These are phyloP conservation scores for Aspergillus panamensis DNA, from an alignment of 495 filamentous ascomycete species.

Conservation along the genomic window DNA sequence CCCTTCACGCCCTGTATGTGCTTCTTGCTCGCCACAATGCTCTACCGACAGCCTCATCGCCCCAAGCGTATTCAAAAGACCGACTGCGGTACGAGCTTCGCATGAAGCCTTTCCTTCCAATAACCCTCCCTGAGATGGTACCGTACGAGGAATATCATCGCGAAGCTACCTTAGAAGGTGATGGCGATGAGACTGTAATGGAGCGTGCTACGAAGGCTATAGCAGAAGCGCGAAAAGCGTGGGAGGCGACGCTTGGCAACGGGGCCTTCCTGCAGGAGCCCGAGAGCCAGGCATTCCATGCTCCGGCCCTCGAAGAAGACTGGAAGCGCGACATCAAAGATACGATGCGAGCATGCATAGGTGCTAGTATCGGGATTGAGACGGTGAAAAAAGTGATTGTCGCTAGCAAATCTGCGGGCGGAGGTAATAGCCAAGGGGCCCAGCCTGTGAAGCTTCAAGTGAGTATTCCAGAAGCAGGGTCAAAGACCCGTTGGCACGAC, in stretches of 20 bases:
- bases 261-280: constrained; percentile 35
- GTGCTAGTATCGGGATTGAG: constrained; percentile 59
- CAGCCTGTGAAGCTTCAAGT: constrained; percentile 40
- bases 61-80: constrained; percentile 67
- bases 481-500: constrained; percentile 59
- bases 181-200: constrained; percentile 48
- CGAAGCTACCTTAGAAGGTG: constrained; percentile 39
- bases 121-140: constrained; percentile 68
- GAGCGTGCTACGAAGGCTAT: constrained; percentile 57
- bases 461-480: constrained; percentile 50
- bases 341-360: constrained; percentile 62
- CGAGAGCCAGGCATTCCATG: constrained; percentile 32
- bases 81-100: constrained; percentile 76
- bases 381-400: constrained; percentile 47
- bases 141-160: constrained; percentile 57
- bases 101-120: constrained; percentile 79
- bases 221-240: constrained; percentile 59
- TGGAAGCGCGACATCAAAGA: constrained; percentile 59
- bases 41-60: constrained; percentile 49
- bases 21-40: constrained; percentile 58
- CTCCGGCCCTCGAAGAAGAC: constrained; percentile 51
- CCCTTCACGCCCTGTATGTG: constrained; percentile 63
- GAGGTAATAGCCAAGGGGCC: neutral
- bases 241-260: constrained; percentile 54
- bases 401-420: neutral